Conservation (phyloP, 306 rosid genomes). For the Myrica gale region DNA sequence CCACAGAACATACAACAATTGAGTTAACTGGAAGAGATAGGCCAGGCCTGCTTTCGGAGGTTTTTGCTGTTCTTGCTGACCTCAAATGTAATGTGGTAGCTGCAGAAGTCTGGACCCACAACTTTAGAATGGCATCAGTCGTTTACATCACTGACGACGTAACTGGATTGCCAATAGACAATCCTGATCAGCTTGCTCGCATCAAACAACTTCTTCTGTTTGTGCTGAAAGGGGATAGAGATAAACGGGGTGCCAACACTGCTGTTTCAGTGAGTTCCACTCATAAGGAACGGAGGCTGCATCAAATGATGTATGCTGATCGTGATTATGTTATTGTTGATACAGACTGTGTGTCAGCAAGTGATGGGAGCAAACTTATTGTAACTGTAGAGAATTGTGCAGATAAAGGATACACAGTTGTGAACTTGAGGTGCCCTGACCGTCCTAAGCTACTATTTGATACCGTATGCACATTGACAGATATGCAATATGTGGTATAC, state of each 20-base stretch:
- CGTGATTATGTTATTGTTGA: constrained; percentile 73
- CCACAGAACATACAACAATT: constrained; percentile 65
- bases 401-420: constrained; percentile 92
- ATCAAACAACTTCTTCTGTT: constrained; percentile 72
- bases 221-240: constrained; percentile 82
- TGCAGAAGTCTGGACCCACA: constrained; percentile 98
- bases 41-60: constrained; percentile 93
- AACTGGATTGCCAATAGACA: constrained; percentile 56
- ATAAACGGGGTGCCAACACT: constrained; percentile 78
- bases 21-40: constrained; percentile 92
- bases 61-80: constrained; percentile 89
- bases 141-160: constrained; percentile 72
- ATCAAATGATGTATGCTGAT: constrained; percentile 97
- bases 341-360: constrained; percentile 43
- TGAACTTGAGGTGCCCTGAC: constrained; percentile 86
- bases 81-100: constrained; percentile 96
- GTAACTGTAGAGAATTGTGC: constrained; percentile 70
- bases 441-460: constrained; percentile 86
- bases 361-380: constrained; percentile 54
- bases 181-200: constrained; percentile 58
- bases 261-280: constrained; percentile 90
- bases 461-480: constrained; percentile 84
- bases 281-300: constrained; percentile 95
- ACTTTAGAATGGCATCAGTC: constrained; percentile 94
- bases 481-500: constrained; percentile 94